Base-by-base conservation (phyloP, 129 eudicot species). In the Lactuca sativa region DNA sequence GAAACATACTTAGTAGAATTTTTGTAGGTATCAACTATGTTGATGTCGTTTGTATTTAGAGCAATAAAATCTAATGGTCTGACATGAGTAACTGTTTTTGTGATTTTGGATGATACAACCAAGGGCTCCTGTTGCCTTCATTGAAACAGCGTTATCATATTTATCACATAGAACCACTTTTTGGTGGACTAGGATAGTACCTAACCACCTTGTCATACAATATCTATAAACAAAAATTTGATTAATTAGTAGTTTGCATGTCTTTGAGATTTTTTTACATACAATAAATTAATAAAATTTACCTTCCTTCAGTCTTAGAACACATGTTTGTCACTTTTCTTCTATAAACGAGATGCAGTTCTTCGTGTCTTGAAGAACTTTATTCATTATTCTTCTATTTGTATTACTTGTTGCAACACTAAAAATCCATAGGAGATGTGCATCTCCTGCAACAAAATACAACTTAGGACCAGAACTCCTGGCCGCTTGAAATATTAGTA, bases 291-390 rank as follows among this genome's bases (percentile, higher is more conserved):
- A 60, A 15, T 32, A 16, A 34, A 7, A 13, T 17, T 21, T 73
- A 81, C 85, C 25, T 25, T 30, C 87, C 83, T 14, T 0, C 2
- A 5, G 1, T 0, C 64, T 72, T 79, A 1, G 18, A 12, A 56
- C 86, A 79, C 0, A 0, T 59, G 4, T 10, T 67, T 16, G 95
- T 25, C 21, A 34, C 84, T 16, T 62, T 67, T 57, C 63, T 62
- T 14, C 88, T 86, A 48, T 61, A 73, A 7, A 78, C 77, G 68
- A 88, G 54, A 68, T 88, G 88, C 40, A 59, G 62, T n/a, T 31
- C 13, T 52, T 37, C 40, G 3, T 80, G 76, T 14, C 76, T 78
- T 64, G 76, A 47, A 56, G 17, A 4, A 58, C 9, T 33, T 58
- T 75, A 21, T 33, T 61, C 11, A 59, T n/a, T 21, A 75, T 48